A percentile compares a stretch with the other conserved stretches of the same genome.
phyloP scores from a whole-genome alignment of 352 stramenopile genomes.

The Globisporangium irregulare region DNA sequence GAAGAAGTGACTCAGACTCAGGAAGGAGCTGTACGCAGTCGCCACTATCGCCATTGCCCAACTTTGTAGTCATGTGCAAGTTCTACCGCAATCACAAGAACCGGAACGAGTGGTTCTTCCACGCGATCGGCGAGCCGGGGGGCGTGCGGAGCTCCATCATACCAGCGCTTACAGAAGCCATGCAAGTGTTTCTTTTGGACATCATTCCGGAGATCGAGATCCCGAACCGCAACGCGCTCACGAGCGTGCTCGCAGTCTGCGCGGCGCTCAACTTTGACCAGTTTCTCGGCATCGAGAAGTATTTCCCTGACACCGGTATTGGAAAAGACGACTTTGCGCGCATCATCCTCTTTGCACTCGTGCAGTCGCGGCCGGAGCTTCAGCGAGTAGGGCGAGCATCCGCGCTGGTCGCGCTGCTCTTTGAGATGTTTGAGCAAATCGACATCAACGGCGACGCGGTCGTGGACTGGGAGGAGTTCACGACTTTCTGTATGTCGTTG shows the following conservation, averaged over 20 bases:
- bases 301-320: slow-evolving; percentile 42
- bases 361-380: slow-evolving; percentile 42
- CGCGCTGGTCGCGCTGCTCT: slow-evolving; percentile 45
- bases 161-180: slow-evolving; percentile 37
- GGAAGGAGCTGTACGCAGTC: background rate
- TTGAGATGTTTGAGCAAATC: slow-evolving; percentile 80
- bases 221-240: slow-evolving; percentile 55
- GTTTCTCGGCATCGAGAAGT: slow-evolving; percentile 49
- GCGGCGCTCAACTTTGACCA: slow-evolving; percentile 54
- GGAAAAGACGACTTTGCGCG: slow-evolving; percentile 49
- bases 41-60: slow-evolving; percentile 20
- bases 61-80: slow-evolving; percentile 52
- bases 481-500: slow-evolving; percentile 69
- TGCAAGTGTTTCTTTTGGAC: slow-evolving; percentile 62
- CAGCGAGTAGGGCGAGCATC: slow-evolving; percentile 27
- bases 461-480: slow-evolving; percentile 87
- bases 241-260: slow-evolving; percentile 57
- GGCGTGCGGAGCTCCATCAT: slow-evolving; percentile 44
- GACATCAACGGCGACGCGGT: slow-evolving; percentile 78
- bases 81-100: slow-evolving; percentile 39
- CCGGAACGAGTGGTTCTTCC: slow-evolving; percentile 38
- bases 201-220: slow-evolving; percentile 74
- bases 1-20: background rate
- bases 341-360: slow-evolving; percentile 44
- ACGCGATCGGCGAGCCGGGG: slow-evolving; percentile 32